phyloP scores from a whole-genome alignment of 441 rosid genomes.

The Erysimum cheiri region DNA sequence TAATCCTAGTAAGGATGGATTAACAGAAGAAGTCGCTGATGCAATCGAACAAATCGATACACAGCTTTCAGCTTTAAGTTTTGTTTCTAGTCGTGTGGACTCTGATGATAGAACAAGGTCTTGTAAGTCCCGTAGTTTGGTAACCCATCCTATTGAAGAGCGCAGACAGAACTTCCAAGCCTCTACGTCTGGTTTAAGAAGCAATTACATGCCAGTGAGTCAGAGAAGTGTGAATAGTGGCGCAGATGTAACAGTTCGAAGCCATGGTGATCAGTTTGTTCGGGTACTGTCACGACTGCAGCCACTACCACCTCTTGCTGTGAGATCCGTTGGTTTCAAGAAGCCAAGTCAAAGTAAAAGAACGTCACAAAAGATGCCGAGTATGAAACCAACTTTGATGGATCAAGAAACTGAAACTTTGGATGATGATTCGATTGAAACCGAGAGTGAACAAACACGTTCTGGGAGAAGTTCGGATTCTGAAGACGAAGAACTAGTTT shows the following conservation, averaged over 20 bases:
- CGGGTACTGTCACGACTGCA: slow-evolving; percentile 23
- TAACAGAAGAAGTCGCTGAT: slow-evolving; percentile 44
- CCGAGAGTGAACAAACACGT: neutral
- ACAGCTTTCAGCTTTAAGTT: slow-evolving; percentile 48
- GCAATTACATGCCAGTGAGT: slow-evolving; percentile 23
- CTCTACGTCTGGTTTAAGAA: slow-evolving; percentile 9
- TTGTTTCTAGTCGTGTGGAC: slow-evolving; percentile 38
- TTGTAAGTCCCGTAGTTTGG: neutral
- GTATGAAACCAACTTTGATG: slow-evolving; percentile 44
- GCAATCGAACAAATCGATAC: slow-evolving; percentile 49
- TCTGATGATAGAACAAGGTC: slow-evolving; percentile 21
- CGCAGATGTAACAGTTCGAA: neutral
- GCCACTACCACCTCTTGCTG: slow-evolving; percentile 19
- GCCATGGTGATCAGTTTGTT: slow-evolving; percentile 22
- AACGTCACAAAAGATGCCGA: slow-evolving; percentile 28
- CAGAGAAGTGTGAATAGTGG: slow-evolving; percentile 16
- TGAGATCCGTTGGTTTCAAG: slow-evolving; percentile 27
- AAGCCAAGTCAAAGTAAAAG: slow-evolving; percentile 29
- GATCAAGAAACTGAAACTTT: slow-evolving; percentile 42
- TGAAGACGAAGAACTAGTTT: slow-evolving; percentile 17
- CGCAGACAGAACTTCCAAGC: slow-evolving; percentile 18
- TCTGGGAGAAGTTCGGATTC: slow-evolving; percentile 20
- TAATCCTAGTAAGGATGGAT: slow-evolving; percentile 22
- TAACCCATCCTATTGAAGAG: slow-evolving; percentile 1
- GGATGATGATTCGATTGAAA: slow-evolving; percentile 1